phyloP scores from a whole-genome alignment of 2,329 filamentous ascomycete species.

The Fusarium algeriense region DNA sequence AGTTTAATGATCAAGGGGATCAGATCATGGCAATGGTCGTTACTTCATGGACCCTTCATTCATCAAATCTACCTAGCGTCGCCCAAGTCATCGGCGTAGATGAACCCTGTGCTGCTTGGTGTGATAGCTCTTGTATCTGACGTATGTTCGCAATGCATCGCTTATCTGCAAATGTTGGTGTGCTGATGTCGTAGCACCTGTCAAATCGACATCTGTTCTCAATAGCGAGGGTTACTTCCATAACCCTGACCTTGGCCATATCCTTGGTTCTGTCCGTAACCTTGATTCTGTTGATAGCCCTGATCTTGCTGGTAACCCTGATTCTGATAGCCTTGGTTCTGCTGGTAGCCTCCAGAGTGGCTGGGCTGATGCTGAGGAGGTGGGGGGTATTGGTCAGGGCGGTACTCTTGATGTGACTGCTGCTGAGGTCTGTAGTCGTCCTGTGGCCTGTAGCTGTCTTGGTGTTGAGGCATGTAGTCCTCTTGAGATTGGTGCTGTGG shows the following conservation, averaged over 20 bases:
- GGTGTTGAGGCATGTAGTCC: conserved; percentile 23
- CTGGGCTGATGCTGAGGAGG: conserved; percentile 18
- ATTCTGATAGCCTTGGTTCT: conserved; percentile 33
- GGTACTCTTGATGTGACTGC: conserved; percentile 34
- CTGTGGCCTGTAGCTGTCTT: conserved; percentile 16
- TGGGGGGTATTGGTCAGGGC: conserved; percentile 39
- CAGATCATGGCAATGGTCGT: conserved; percentile 1
- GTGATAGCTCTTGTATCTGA: not conserved
- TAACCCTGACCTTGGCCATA: conserved; percentile 7
- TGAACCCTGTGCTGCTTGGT: not conserved
- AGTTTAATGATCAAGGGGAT: not conserved
- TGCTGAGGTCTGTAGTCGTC: conserved; percentile 36
- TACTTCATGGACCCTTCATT: not conserved
- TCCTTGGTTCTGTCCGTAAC: conserved; percentile 26
- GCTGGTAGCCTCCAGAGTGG: conserved; percentile 40
- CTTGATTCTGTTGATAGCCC: conserved; percentile 15
- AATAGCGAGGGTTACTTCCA: not conserved
- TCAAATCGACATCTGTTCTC: not conserved
- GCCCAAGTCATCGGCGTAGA: not conserved
- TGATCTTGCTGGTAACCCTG: conserved; percentile 18
- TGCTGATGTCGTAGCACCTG: no score
- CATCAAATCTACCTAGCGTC: conserved; percentile 7
- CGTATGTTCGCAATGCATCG: not conserved
- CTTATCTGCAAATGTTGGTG: not conserved
- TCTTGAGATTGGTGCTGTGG: conserved; percentile 16